These are phyloP conservation scores for Naganishia cerealis DNA, from an alignment of 1,284 basidiomycete genomes.

Conservation along the genomic window DNA sequence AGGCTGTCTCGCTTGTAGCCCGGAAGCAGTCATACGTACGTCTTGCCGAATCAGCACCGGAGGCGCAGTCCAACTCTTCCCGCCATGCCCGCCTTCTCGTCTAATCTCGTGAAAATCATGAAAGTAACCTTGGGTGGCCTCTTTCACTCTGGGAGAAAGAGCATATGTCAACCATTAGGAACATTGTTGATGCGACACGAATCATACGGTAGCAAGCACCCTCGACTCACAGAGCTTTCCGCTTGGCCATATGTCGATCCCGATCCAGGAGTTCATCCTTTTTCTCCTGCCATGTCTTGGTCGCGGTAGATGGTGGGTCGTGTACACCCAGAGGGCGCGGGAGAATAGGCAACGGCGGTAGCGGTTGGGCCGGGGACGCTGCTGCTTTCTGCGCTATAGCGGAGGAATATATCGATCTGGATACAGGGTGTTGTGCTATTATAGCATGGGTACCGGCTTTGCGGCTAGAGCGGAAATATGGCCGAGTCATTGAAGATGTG, in stretches of 20 bases:
- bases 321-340: conserved; percentile 69
- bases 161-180: background rate
- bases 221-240: conserved; percentile 69
- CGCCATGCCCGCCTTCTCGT: conserved; percentile 64
- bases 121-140: conserved; percentile 86
- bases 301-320: conserved; percentile 61
- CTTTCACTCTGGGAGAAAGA: conserved; percentile 65
- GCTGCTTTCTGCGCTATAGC: conserved; percentile 4
- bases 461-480: background rate
- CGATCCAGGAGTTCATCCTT: conserved; percentile 71
- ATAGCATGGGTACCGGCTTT: background rate
- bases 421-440: background rate
- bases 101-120: conserved; percentile 80
- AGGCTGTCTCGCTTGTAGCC: background rate
- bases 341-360: conserved; percentile 41
- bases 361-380: background rate
- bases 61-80: conserved; percentile 94
- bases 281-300: conserved; percentile 66
- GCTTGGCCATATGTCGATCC: conserved; percentile 68
- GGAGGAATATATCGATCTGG: conserved; percentile 3
- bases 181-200: background rate
- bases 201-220: background rate
- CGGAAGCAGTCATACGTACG: conserved; percentile 58
- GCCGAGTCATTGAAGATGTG: background rate
- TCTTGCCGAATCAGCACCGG: conserved; percentile 83